Evolutionary conservation across 148 eudicot genomes (phyloP).

Genomic region (Rhododendron ferrugineum): DNA sequence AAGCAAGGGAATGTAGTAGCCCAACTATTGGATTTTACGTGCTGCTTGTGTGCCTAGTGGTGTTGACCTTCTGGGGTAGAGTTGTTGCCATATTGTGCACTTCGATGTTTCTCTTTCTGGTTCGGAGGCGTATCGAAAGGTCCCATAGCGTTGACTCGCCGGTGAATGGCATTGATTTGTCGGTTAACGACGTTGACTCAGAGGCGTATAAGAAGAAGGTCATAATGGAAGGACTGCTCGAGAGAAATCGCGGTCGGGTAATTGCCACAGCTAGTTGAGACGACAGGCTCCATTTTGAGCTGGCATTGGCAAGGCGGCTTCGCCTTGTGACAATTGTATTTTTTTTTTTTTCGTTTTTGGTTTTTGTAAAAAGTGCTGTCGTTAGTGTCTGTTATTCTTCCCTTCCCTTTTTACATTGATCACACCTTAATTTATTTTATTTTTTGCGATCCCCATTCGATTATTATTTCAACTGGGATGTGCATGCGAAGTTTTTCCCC

Average conservation of each 20-base stretch:
- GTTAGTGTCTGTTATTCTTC: not conserved
- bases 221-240: constrained; percentile 23
- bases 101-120: constrained; percentile 16
- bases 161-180: not conserved
- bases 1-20: not conserved
- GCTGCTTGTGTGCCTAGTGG: constrained; percentile 19
- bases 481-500: not conserved
- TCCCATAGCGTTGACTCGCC: not conserved
- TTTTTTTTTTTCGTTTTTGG: not conserved
- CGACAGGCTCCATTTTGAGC: not conserved
- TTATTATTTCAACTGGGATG: not conserved
- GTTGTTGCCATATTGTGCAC: constrained; percentile 28
- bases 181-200: not conserved
- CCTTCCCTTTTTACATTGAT: not conserved
- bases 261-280: not conserved
- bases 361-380: not conserved
- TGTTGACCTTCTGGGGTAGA: constrained; percentile 23
- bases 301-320: not conserved
- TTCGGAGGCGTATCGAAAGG: not conserved
- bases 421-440: no score
- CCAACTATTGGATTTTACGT: constrained; percentile 2
- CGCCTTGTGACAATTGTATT: not conserved
- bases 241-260: not conserved
- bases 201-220: constrained; percentile 21
- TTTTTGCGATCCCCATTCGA: no score